phyloP scores from a whole-genome alignment of 129 eudicot species.

The Kitagawia praeruptora region DNA sequence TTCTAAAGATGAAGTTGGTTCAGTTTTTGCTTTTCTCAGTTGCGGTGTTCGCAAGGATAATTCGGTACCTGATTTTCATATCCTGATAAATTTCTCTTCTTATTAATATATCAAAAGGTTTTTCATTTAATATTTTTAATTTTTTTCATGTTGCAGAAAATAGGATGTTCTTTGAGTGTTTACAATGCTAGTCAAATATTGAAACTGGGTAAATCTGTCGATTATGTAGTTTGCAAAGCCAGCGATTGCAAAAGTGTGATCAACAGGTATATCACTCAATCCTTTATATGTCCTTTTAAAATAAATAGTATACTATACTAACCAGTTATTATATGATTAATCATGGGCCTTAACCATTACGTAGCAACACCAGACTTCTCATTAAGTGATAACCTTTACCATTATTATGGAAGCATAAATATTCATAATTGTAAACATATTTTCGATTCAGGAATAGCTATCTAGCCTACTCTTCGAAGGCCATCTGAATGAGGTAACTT shows the following conservation, averaged over 20 bases:
- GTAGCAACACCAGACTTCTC: neutral
- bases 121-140: neutral
- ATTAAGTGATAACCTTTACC: neutral
- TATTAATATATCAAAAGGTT: neutral
- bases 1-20: constrained; percentile 50
- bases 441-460: neutral
- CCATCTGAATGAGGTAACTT: neutral
- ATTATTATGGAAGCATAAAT: neutral
- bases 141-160: constrained; percentile 36
- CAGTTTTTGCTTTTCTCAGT: constrained; percentile 67
- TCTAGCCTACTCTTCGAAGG: neutral
- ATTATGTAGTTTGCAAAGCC: constrained; percentile 71
- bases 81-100: constrained; percentile 2
- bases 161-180: constrained; percentile 72
- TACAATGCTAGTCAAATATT: constrained; percentile 60
- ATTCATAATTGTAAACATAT: neutral
- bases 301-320: neutral
- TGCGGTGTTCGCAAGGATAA: constrained; percentile 60
- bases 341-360: neutral
- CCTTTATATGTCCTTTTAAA: neutral
- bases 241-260: constrained; percentile 49
- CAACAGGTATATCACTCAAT: constrained; percentile 41
- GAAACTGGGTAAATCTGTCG: constrained; percentile 77
- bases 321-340: neutral
- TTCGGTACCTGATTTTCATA: constrained; percentile 29